Conservation (phyloP, 169 alveolate genomes). For the Blepharisma undulans region DNA sequence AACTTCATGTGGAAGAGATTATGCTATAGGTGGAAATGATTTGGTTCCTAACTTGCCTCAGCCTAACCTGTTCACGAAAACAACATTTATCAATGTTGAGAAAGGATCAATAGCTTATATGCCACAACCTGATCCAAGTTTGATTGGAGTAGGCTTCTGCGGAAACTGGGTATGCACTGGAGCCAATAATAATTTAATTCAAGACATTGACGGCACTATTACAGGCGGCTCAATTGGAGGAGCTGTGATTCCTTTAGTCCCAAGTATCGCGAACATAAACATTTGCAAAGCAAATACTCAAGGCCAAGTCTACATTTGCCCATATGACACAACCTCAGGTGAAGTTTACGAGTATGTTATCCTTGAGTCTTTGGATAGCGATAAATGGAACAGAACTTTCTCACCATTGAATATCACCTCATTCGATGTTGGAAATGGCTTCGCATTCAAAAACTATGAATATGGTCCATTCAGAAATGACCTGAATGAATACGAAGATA, state of each 20-base stretch:
- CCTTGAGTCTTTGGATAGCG: conserved; percentile 12
- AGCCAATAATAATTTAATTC: conserved; percentile 44
- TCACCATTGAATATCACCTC: conserved; percentile 7
- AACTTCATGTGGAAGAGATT: background rate
- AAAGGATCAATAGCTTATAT: conserved; percentile 48
- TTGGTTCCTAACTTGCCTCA: background rate
- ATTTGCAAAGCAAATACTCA: background rate
- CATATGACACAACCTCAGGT: background rate
- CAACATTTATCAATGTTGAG: conserved; percentile 39
- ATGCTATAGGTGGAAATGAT: background rate
- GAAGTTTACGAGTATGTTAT: conserved; percentile 12
- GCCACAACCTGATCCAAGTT: conserved; percentile 37
- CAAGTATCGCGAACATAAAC: background rate
- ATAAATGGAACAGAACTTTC: conserved; percentile 29
- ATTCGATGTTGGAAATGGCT: background rate
- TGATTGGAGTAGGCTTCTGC: conserved; percentile 60
- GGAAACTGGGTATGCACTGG: conserved; percentile 69
- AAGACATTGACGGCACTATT: conserved; percentile 17
- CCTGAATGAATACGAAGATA: conserved; percentile 59
- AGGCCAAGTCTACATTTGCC: conserved; percentile 30
- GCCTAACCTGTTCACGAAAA: background rate
- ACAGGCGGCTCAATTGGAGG: background rate
- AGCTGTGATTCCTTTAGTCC: background rate
- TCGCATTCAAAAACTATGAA: background rate
- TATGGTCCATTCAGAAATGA: conserved; percentile 3